Conservation (phyloP, 352 stramenopile genomes). For the Phytophthora melonis region DNA sequence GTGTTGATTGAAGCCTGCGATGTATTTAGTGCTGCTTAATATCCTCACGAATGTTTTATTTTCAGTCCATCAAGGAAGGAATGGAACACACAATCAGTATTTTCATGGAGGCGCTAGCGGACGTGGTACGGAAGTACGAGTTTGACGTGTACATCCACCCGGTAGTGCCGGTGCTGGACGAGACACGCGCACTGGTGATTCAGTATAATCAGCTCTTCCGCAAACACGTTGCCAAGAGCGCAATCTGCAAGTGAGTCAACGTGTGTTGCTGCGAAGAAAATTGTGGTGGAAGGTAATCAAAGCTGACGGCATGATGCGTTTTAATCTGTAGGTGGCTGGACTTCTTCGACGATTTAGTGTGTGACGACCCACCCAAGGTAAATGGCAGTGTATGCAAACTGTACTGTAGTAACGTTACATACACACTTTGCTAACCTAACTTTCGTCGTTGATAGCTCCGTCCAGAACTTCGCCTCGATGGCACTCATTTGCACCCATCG, state of each 20-base stretch:
- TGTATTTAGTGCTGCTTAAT: not conserved
- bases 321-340: constrained; percentile 82
- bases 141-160: constrained; percentile 89
- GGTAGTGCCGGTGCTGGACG: constrained; percentile 90
- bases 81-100: constrained; percentile 82
- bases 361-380: constrained; percentile 57
- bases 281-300: not conserved
- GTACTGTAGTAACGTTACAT: too few relatives aligned
- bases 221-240: constrained; percentile 44
- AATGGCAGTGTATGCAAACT: not conserved
- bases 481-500: constrained; percentile 85
- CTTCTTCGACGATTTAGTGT: constrained; percentile 87
- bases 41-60: not conserved
- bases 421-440: not conserved
- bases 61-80: constrained; percentile 79
- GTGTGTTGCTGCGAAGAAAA: not conserved
- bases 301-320: not conserved
- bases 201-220: constrained; percentile 87
- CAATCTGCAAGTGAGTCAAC: constrained; percentile 50
- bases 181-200: constrained; percentile 84
- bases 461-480: constrained; percentile 70
- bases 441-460: constrained; percentile 39
- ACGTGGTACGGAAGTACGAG: constrained; percentile 60
- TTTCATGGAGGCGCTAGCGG: constrained; percentile 76
- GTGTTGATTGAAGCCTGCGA: not conserved